Percentiles rank a stretch among this genome's conserved stretches.
These are phyloP conservation scores for Fusarium tupiense DNA, from an alignment of 2,329 filamentous ascomycete genomes.

Conservation along the genomic window DNA sequence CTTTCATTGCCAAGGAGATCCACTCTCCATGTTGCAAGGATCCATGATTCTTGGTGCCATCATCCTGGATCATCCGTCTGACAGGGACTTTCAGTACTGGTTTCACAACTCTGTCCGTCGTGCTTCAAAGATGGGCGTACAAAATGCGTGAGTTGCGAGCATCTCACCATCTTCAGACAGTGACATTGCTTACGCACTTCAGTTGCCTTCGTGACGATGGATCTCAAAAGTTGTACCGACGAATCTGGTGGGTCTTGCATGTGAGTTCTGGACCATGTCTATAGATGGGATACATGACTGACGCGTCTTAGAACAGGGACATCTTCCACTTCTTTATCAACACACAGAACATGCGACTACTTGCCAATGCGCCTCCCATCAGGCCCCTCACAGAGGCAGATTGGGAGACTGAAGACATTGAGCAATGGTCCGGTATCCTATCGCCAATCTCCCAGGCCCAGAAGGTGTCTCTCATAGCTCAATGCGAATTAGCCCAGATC, in stretches of 20 bases:
- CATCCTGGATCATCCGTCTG: conserved; percentile 18
- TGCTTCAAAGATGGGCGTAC: conserved; percentile 6
- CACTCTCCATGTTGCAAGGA: conserved; percentile 15
- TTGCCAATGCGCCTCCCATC: background rate
- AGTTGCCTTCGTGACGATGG: conserved; percentile 1
- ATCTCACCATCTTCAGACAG: rapidly evolving
- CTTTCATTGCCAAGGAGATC: conserved; percentile 19
- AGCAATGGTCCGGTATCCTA: background rate
- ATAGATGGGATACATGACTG: too few species aligned
- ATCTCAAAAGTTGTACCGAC: background rate
- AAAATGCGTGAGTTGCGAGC: background rate
- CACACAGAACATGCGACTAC: background rate
- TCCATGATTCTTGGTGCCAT: conserved; percentile 19
- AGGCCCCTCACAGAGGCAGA: conserved; percentile 1
- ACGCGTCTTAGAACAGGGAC: background rate
- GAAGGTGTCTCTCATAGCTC: conserved; percentile 2
- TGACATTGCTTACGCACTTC: rapidly evolving
- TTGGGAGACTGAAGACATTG: conserved; percentile 18
- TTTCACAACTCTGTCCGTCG: conserved; percentile 28
- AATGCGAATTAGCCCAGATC: conserved; percentile 20
- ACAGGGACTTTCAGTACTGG: conserved; percentile 35
- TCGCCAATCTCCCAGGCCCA: background rate
- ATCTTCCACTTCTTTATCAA: conserved; percentile 25
- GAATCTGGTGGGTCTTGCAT: conserved; percentile 35
- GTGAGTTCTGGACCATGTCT: background rate